Evolutionary conservation across 176 grass and related monocot genomes (phyloP).

Genomic region (Raddia guianensis): DNA sequence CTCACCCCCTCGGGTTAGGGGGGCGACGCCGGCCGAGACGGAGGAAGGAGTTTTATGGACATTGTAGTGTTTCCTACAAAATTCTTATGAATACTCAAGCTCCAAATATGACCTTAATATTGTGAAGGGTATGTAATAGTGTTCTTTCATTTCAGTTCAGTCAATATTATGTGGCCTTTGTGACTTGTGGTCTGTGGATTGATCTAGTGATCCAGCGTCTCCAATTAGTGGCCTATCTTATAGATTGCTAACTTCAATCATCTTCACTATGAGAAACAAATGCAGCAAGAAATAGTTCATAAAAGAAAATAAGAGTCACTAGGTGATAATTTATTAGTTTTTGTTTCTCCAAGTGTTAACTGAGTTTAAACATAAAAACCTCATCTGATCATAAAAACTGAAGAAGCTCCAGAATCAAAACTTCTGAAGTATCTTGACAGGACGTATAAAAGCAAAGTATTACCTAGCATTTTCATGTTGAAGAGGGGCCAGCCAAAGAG

Average conservation of each 20-base stretch:
- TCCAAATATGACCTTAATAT: background rate
- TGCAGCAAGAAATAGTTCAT: background rate
- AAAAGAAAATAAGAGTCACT: background rate
- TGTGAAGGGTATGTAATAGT: background rate
- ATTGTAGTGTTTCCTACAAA: background rate
- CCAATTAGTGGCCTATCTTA: background rate
- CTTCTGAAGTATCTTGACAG: background rate
- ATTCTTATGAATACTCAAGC: background rate
- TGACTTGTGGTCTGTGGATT: no score
- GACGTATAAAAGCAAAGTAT: constrained; percentile 30
- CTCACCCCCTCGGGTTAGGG: no score
- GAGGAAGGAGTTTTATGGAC: background rate
- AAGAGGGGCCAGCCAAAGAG: constrained; percentile 67
- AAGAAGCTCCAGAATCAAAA: constrained; percentile 1
- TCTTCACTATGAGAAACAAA: background rate
- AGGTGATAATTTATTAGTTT: background rate
- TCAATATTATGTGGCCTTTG: no score
- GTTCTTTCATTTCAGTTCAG: no score
- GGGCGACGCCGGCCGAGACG: no score
- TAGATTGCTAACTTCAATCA: background rate
- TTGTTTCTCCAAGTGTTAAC: background rate
- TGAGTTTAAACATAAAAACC: background rate
- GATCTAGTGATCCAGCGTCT: no score
- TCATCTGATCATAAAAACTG: background rate
- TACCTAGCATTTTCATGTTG: constrained; percentile 64